Conservation (phyloP, 805 yeast genomes). For the Ogataea parapolymorpha region DNA sequence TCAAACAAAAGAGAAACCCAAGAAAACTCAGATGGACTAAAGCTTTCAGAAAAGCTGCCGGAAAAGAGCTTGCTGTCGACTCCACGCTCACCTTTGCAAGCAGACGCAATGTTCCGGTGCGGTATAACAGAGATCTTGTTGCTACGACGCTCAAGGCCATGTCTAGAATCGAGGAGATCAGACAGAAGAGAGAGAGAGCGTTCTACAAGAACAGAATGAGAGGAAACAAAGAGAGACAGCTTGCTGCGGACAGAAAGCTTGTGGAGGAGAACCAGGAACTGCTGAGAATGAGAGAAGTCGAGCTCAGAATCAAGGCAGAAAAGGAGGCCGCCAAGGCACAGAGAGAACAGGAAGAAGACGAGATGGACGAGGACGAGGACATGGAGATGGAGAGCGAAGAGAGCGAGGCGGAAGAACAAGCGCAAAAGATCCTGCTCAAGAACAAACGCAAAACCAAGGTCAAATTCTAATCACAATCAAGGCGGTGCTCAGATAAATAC, state of each 20-base stretch:
- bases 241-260: constrained; percentile 81
- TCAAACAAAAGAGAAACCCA: constrained; percentile 98
- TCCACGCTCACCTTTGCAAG: constrained; percentile 94
- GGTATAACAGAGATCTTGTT: constrained; percentile 95
- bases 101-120: constrained; percentile 95
- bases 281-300: constrained; percentile 90
- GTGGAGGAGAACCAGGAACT: constrained; percentile 87
- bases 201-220: constrained; percentile 99
- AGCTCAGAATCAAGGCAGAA: constrained; percentile 72
- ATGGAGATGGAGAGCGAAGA: constrained; percentile 39
- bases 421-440: constrained; percentile 58
- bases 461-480: constrained; percentile 35
- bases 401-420: constrained; percentile 36
- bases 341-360: constrained; percentile 45
- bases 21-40: constrained; percentile 98
- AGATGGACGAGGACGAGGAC: constrained; percentile 35
- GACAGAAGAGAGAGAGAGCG: constrained; percentile 95
- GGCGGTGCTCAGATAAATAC: constrained; percentile 5
- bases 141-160: constrained; percentile 92
- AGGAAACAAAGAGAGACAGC: constrained; percentile 86
- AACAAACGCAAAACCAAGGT: constrained; percentile 50
- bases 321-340: constrained; percentile 60
- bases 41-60: constrained; percentile 98
- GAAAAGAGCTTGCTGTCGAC: constrained; percentile 97
- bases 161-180: constrained; percentile 93